A percentile compares a stretch with the other conserved stretches of the same genome.
Conservation (phyloP, 192 early-diverging fungal species). For the Rhizophlyctis rosea region DNA sequence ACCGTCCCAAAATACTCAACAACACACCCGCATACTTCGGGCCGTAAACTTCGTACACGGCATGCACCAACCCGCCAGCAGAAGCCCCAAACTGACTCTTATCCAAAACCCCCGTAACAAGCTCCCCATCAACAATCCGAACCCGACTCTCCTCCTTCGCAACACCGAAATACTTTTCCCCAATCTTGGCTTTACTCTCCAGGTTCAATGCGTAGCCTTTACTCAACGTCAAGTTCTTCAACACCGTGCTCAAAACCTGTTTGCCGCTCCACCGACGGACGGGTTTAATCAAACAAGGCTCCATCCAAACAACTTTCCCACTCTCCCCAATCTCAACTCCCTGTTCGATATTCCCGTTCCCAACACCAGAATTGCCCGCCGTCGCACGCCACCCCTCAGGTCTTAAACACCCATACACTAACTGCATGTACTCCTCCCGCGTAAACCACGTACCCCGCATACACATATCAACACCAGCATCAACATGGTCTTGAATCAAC, state of each 20-base stretch:
- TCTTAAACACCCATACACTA: slow-evolving; percentile 83
- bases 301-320: slow-evolving; percentile 79
- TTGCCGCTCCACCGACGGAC: slow-evolving; percentile 93
- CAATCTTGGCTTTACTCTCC: slow-evolving; percentile 82
- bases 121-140: slow-evolving; percentile 80
- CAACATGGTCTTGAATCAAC: slow-evolving; percentile 98
- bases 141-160: slow-evolving; percentile 83
- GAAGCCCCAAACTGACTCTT: slow-evolving; percentile 96
- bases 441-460: slow-evolving; percentile 83
- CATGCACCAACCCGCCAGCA: slow-evolving; percentile 90
- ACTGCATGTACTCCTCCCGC: slow-evolving; percentile 88
- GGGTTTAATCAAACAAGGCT: slow-evolving; percentile 88
- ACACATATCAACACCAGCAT: slow-evolving; percentile 93
- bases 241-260: slow-evolving; percentile 83
- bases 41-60: slow-evolving; percentile 93
- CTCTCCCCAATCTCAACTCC: slow-evolving; percentile 51
- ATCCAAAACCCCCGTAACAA: slow-evolving; percentile 91
- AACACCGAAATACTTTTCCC: slow-evolving; percentile 81
- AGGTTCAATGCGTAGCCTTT: slow-evolving; percentile 78
- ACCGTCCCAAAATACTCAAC: slow-evolving; percentile 82
- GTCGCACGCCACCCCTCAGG: slow-evolving; percentile 76
- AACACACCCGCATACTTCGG: slow-evolving; percentile 83
- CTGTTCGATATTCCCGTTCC: slow-evolving; percentile 57
- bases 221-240: slow-evolving; percentile 83
- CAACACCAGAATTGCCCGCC: slow-evolving; percentile 33